A percentile compares a stretch with the other conserved stretches of the same genome.
Evolutionary conservation across 192 early-diverging fungal species (phyloP).

Genomic region (Linnemannia elongata): DNA sequence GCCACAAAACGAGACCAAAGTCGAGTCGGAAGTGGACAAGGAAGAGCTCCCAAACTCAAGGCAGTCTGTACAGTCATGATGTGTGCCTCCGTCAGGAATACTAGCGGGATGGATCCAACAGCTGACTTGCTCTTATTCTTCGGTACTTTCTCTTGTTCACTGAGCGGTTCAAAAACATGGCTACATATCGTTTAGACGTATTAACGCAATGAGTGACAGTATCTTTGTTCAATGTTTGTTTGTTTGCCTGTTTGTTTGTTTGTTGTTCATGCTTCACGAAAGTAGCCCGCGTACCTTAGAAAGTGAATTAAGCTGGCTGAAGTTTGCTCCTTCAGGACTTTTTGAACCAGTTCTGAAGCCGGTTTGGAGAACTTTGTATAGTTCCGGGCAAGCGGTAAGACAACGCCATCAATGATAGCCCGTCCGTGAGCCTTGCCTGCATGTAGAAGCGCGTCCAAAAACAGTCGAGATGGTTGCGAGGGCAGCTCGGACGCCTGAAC

Average conservation of each 20-base stretch:
- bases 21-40: conserved; percentile 38
- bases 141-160: neutral
- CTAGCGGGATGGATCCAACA: conserved; percentile 5
- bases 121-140: neutral
- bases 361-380: conserved; percentile 16
- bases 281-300: conserved; percentile 21
- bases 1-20: conserved; percentile 35
- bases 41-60: conserved; percentile 23
- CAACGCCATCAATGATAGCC: conserved; percentile 42
- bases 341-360: conserved; percentile 37
- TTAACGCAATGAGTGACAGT: neutral
- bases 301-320: conserved; percentile 35
- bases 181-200: neutral
- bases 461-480: conserved; percentile 41
- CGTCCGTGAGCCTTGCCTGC: conserved; percentile 38
- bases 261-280: neutral
- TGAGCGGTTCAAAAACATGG: conserved; percentile 11
- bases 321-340: conserved; percentile 38
- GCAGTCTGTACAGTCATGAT: conserved; percentile 11
- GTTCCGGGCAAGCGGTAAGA: conserved; percentile 25
- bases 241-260: neutral
- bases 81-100: conserved; percentile 34
- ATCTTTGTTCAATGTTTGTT: neutral
- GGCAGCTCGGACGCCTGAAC: conserved; percentile 23
- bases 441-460: conserved; percentile 32